Evolutionary conservation across 1,139 yeast species (phyloP).

Genomic region (Meyerozyma elateridarum): DNA sequence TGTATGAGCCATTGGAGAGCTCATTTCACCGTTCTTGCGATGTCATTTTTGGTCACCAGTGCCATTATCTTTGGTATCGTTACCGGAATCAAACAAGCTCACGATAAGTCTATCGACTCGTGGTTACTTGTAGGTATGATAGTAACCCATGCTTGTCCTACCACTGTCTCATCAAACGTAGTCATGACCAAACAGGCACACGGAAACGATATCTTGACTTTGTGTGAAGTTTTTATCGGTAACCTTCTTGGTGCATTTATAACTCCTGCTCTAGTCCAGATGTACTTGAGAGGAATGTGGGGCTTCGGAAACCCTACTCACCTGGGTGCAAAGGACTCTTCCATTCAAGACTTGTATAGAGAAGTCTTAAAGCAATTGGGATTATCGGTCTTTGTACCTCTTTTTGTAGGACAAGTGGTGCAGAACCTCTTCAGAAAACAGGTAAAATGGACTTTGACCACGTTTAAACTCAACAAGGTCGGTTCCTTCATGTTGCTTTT

Average conservation of each 20-base stretch:
- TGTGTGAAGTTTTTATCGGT: conserved; percentile 83
- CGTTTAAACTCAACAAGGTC: conserved; percentile 60
- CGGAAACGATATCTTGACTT: conserved; percentile 73
- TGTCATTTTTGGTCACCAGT: conserved; percentile 72
- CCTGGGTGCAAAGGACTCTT: conserved; percentile 35
- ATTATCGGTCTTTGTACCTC: conserved; percentile 73
- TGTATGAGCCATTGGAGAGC: conserved; percentile 78
- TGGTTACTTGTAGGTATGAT: conserved; percentile 79
- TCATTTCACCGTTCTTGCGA: conserved; percentile 62
- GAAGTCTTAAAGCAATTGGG: conserved; percentile 86
- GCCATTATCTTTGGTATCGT: conserved; percentile 73
- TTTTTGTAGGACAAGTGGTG: conserved; percentile 80
- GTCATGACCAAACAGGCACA: conserved; percentile 85
- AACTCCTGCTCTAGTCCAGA: conserved; percentile 77
- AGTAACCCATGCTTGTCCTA: conserved; percentile 82
- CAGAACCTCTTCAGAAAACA: conserved; percentile 67
- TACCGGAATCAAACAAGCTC: conserved; percentile 57
- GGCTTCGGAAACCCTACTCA: conserved; percentile 77
- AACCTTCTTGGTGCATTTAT: conserved; percentile 80
- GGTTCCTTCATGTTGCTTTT: conserved; percentile 75
- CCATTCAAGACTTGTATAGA: conserved; percentile 56
- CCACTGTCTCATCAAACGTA: conserved; percentile 86
- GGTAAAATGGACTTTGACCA: conserved; percentile 55
- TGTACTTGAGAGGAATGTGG: conserved; percentile 62
- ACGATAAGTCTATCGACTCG: conserved; percentile 54